phyloP scores from a whole-genome alignment of 177 flowering plant genomes.

The Tripterygium wilfordii region DNA sequence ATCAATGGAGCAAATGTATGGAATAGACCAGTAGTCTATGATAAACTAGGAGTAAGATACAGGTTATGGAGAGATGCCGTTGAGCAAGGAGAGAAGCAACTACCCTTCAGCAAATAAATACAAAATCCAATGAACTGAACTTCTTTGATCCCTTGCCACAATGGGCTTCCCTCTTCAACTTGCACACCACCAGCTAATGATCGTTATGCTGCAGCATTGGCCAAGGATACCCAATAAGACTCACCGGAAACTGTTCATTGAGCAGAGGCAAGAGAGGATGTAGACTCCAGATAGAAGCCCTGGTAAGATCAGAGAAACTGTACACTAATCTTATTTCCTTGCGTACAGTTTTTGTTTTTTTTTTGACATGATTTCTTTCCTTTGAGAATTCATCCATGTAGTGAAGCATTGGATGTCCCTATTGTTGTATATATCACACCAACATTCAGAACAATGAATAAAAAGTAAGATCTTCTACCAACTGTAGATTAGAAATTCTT shows the following conservation, averaged over 20 bases:
- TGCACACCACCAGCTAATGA: neutral
- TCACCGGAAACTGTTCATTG: conserved; percentile 24
- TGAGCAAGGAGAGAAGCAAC: conserved; percentile 53
- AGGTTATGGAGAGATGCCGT: conserved; percentile 89
- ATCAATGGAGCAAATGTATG: conserved; percentile 79
- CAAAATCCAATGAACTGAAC: neutral
- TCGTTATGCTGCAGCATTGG: neutral
- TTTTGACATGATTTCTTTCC: neutral
- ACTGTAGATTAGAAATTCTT: too few species aligned
- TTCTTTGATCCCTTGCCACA: too few species aligned
- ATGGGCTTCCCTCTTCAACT: too few species aligned
- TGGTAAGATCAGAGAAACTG: conserved; percentile 27
- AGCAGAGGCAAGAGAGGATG: conserved; percentile 18
- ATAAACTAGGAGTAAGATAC: conserved; percentile 91
- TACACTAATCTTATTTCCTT: conserved; percentile 21
- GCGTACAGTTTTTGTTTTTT: conserved; percentile 24
- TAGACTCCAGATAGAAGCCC: conserved; percentile 7
- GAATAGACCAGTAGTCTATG: conserved; percentile 86
- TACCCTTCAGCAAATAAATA: conserved; percentile 38
- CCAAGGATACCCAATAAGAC: too few species aligned
- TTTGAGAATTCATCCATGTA: too few species aligned
- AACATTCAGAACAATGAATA: too few species aligned
- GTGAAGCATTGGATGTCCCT: too few species aligned
- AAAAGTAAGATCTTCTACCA: too few species aligned
- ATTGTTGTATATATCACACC: too few species aligned